phyloP scores from a whole-genome alignment of 2,329 filamentous ascomycete species.

The Orbilia javanica region DNA sequence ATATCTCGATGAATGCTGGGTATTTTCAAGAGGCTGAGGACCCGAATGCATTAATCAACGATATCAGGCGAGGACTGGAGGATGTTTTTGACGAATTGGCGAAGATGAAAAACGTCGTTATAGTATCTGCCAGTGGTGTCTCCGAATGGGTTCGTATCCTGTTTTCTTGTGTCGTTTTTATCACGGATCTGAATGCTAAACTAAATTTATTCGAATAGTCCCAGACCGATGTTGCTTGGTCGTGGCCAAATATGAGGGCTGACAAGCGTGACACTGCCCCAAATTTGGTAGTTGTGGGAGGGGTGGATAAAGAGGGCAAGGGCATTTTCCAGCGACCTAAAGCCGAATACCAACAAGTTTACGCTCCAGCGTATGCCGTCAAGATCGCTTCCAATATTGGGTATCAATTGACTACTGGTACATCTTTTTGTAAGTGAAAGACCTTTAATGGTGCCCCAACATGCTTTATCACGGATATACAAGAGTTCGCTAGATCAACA shows the following conservation, averaged over 20 bases:
- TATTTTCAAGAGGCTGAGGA: neutral
- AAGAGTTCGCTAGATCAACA: too few species aligned
- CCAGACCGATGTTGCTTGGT: neutral
- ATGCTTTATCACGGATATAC: neutral
- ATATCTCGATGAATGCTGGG: constrained; percentile 45
- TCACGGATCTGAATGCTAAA: neutral
- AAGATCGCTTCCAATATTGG: constrained; percentile 52
- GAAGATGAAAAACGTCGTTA: constrained; percentile 21
- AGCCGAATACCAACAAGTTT: neutral
- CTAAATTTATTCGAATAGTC: neutral
- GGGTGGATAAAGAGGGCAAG: constrained; percentile 25
- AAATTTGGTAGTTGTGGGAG: constrained; percentile 43
- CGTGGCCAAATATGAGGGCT: constrained; percentile 23
- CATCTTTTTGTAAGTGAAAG: constrained; percentile 38
- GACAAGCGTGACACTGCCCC: neutral
- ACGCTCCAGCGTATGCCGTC: constrained; percentile 37
- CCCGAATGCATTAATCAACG: neutral
- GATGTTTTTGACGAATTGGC: constrained; percentile 10
- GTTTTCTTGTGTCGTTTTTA: neutral
- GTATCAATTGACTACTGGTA: constrained; percentile 36
- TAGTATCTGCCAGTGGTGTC: constrained; percentile 21
- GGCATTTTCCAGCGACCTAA: constrained; percentile 33
- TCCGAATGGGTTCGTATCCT: constrained; percentile 41
- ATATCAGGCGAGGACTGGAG: neutral
- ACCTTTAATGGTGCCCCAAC: neutral